A percentile compares a stretch with the other conserved stretches of the same genome.
phyloP scores from a whole-genome alignment of 1,284 basidiomycete species.

The Butyriboletus appendiculatus region DNA sequence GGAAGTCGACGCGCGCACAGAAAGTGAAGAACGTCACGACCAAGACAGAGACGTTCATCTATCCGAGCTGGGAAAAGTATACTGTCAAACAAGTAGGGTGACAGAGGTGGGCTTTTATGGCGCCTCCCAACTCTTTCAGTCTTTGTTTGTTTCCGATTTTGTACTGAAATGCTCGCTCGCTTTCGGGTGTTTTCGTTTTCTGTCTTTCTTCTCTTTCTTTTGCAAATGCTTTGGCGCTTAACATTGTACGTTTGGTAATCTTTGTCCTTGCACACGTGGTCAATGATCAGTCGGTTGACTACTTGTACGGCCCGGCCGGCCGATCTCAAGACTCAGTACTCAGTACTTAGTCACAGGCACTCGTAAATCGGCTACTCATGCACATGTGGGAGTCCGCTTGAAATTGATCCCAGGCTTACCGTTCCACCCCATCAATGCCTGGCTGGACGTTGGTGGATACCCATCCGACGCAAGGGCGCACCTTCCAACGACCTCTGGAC shows the following conservation, averaged over 20 bases:
- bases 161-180: neutral
- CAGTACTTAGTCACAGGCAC: too few species aligned
- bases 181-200: neutral
- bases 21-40: conserved; percentile 41
- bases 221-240: neutral
- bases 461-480: conserved; percentile 10
- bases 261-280: neutral
- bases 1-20: conserved; percentile 29
- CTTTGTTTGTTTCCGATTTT: neutral
- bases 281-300: neutral
- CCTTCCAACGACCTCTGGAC: conserved; percentile 21
- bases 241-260: conserved; percentile 5
- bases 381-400: neutral
- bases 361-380: neutral
- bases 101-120: neutral
- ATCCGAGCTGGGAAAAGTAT: conserved; percentile 66
- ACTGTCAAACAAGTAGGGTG: conserved; percentile 45
- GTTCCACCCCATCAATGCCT: conserved; percentile 9
- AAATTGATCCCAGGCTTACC: neutral
- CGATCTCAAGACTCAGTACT: too few species aligned
- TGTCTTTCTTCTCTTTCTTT: neutral
- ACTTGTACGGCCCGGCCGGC: too few species aligned
- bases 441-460: conserved; percentile 10
- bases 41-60: conserved; percentile 47
- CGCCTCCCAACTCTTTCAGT: neutral